Evolutionary conservation across 2,329 filamentous ascomycete genomes (phyloP), one percentile per base, ranked within the genome.

Genomic region (Fusarium heterosporum): DNA sequence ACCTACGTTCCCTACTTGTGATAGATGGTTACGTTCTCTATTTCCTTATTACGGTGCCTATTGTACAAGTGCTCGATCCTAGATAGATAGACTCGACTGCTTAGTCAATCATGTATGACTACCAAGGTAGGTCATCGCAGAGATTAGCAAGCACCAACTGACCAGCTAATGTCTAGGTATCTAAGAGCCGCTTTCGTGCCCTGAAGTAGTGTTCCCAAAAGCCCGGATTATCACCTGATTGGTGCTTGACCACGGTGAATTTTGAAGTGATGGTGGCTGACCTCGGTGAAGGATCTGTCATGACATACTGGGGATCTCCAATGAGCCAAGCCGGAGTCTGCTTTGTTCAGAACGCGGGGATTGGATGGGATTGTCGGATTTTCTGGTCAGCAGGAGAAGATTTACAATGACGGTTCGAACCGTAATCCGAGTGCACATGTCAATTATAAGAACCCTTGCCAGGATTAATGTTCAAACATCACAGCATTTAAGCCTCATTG

Each of bases 91-190:
- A 22, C 22, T 22, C 22, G 22, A 4, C 22, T 22, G 6, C 22
- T 22, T 22, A 22, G 22, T 6, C 22, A 22, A 22, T 22, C 22
- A 22, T 11, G 11, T 22, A 32, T 30, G 5, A 4, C 26, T 25
- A 12, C 5, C 1, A 12, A 48, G n/a, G 3, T 7, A 12, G 85
- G 84, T 72, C 36, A 56, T 50, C 3, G 30, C 13, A 29, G 7
- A 28, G 10, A n/a, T 14, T n/a, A 28, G 30, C 10, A 34, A 50
- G 34, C 7, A 43, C 41, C 26, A 13, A 39, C 32, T 38, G 43
- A 28, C n/a, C 14, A 49, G 39, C 30, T 28, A 16, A n/a, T n/a
- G n/a, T 12, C 28, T 28, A 17, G 40, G 52, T 30, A 45, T 48
- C 13, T 30, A 49, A 29, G 19, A 43, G 47, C 29, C 22, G n/a